These are phyloP conservation scores for Coffea eugenioides DNA, from an alignment of 257 asterid species.

Conservation along the genomic window DNA sequence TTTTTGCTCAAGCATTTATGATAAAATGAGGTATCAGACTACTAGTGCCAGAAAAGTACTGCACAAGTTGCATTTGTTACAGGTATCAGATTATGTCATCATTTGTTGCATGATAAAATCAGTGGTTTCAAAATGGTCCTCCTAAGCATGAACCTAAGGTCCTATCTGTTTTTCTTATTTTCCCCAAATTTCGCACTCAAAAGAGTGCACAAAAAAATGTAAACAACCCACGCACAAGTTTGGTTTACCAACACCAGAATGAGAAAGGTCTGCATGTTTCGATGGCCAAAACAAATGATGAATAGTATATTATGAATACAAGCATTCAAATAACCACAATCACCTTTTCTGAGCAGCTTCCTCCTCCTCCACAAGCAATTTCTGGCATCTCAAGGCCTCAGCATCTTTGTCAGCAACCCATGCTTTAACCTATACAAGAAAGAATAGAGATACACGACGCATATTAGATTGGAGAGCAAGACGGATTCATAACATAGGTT, in stretches of 20 bases:
- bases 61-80: not conserved
- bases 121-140: not conserved
- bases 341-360: slow-evolving; percentile 88
- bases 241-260: not conserved
- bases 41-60: not conserved
- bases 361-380: slow-evolving; percentile 97
- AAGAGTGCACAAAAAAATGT: too few species aligned
- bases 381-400: slow-evolving; percentile 92
- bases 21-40: too few species aligned
- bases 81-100: not conserved
- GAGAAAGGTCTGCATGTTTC: not conserved
- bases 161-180: too few species aligned
- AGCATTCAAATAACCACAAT: slow-evolving; percentile 3
- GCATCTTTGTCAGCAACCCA: slow-evolving; percentile 93
- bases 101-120: not conserved
- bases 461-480: not conserved
- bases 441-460: slow-evolving; percentile 16
- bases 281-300: not conserved
- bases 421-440: slow-evolving; percentile 69
- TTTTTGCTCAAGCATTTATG: not conserved
- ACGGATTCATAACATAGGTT: not conserved
- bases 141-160: not conserved
- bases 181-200: not conserved
- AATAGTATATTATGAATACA: not conserved
- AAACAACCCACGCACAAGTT: not conserved